Base-by-base conservation (phyloP, 768 basidiomycete species). In the Kwoniella newhampshirensis region DNA sequence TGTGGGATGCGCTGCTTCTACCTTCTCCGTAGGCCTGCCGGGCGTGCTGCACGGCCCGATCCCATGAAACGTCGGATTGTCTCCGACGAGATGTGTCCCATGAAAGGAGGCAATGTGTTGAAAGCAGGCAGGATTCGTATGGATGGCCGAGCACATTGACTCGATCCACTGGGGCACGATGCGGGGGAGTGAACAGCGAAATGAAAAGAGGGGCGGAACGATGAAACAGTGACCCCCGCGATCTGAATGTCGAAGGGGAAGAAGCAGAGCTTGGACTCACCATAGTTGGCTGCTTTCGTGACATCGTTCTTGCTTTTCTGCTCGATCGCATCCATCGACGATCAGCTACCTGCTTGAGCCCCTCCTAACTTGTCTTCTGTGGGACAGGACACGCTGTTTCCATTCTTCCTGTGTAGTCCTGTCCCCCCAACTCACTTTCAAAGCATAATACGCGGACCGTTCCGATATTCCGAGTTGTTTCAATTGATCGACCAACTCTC, bases 231-330 rank as follows among this genome's bases (percentile, higher is more conserved):
- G 26, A 36, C 26, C 26, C 17, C 9, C 26, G n/a, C 6, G n/a
- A 17, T 6, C 44, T 9, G 6, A 46, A 7, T 12, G 20, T 7
- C 21, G n/a, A n/a, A n/a, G n/a, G 50, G n/a, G 51, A 8, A 59
- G 12, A 47, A 23, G 27, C 2, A 30, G 28, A 30, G 26, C 9
- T 47, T 23, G 53, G 40, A 72, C 75, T 73, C 66, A 77, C 75
- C 74, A 66, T 71, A 73, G 53, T 74, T 65, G 13, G 75, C 75
- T 21, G 75, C 75, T 48, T 55, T 58, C 15, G 61, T 59, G 18
- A 72, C 57, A 65, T 77, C 59, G 30, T 70, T 70, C 18, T 64
- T 63, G 11, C 57, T 63, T 45, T 61, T 67, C 73, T 75, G 57
- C 46, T 51, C 47, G 32, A 40, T 15, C 28, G 17, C 18, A n/a